phyloP scores from a whole-genome alignment of 306 rosid genomes.

The Gastrolobium bilobum region DNA sequence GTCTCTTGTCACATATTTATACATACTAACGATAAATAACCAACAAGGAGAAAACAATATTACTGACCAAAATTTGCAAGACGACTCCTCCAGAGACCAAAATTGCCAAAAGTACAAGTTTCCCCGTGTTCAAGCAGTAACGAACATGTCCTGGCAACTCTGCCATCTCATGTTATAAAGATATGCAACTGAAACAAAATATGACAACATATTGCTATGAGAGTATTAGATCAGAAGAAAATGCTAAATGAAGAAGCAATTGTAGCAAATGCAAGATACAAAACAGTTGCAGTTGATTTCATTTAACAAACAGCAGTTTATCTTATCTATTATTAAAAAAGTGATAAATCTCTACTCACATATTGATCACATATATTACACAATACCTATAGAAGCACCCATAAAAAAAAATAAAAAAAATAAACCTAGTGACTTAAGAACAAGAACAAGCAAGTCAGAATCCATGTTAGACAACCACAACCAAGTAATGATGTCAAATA shows the following conservation, averaged over 20 bases:
- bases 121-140: constrained; percentile 69
- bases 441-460: not conserved
- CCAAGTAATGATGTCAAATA: not conserved
- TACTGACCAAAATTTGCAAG: constrained; percentile 78
- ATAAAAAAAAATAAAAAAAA: not conserved
- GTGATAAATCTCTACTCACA: not conserved
- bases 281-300: not conserved
- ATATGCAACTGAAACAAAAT: constrained; percentile 52
- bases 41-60: not conserved
- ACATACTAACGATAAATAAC: not conserved
- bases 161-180: constrained; percentile 66
- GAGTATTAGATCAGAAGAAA: not conserved
- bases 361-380: not conserved
- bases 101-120: constrained; percentile 71
- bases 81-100: constrained; percentile 80
- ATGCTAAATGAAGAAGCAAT: constrained; percentile 22
- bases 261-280: constrained; percentile 1
- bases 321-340: too few species aligned
- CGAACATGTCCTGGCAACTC: constrained; percentile 69
- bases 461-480: not conserved
- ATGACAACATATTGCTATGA: constrained; percentile 2
- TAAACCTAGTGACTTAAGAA: not conserved
- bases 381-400: constrained; percentile 7
- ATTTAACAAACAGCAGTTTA: not conserved
- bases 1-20: not conserved